Base-by-base conservation (phyloP, 805 yeast genomes). In the Kockiozyma suomiensis region DNA sequence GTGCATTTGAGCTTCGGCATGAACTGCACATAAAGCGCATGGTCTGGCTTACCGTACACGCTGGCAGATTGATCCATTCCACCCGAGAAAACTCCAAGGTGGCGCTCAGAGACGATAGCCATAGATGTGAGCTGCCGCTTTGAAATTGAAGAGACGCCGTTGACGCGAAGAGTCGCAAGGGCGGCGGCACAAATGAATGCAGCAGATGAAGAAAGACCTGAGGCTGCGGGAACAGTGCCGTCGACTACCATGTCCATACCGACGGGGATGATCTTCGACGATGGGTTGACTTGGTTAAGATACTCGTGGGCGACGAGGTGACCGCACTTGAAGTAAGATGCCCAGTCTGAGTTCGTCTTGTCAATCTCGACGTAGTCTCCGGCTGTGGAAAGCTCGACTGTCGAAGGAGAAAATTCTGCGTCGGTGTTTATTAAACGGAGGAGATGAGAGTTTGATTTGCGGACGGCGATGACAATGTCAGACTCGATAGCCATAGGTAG, bases 61-160 rank as follows among this genome's bases (percentile, higher is more conserved):
- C 87, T 82, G 2, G 90, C 91, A 49, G 86, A 80, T 73, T 86
- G 91, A 70, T 86, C 91, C 87, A 86, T 82, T 42, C 91, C 91
- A 17, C 91, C 92, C 38, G 86, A 83, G 70, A 84, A 85, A 53
- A 86, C 87, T 38, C 91, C 92, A 33, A 86, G 83, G 55, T 82
- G 82, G 73, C 85, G 88, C 70, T 86, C 91, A 45, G 85, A 82
- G 5, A 81, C 83, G 45, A 83, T 85, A 4, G 90, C 84, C 56
- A 51, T 51, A 13, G 47, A 26, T 15, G 55, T 25, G 42, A 47
- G 30, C 38, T 32, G 48, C 15, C 26, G 13, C 17, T 51, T 51
- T 17, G 55, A 12, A 17, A 51, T 28, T 40, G 15, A 12, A 40
- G 37, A 38, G 30, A 79, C 73, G 19, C 81, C 81, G 67, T 84